These are phyloP conservation scores for Lentinula lateritia DNA, from an alignment of 768 basidiomycete genomes.

Conservation along the genomic window DNA sequence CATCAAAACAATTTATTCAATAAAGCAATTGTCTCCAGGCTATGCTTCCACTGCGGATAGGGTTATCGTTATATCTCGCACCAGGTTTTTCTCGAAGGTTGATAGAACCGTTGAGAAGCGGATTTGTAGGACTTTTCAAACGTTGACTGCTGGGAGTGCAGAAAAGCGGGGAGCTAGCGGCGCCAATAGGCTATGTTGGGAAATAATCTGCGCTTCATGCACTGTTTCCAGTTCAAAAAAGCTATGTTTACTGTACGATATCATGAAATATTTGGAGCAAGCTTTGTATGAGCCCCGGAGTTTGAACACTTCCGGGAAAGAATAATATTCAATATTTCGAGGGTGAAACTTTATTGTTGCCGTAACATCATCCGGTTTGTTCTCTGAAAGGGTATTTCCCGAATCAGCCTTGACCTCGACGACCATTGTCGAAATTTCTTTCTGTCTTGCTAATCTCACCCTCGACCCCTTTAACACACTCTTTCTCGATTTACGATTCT, in stretches of 20 bases:
- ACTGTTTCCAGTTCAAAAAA: no score
- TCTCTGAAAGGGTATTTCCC: background rate
- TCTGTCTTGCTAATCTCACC: background rate
- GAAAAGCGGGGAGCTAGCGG: background rate
- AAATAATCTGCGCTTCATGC: no score
- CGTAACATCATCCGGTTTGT: background rate
- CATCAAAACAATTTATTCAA: background rate
- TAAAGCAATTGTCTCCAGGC: conserved; percentile 39
- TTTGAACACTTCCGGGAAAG: background rate
- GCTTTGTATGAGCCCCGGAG: background rate
- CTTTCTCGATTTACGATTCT: background rate
- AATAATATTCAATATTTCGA: background rate
- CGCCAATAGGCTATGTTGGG: background rate
- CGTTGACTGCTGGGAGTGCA: background rate
- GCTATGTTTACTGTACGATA: background rate
- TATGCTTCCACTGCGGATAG: conserved; percentile 67
- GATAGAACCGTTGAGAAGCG: conserved; percentile 55
- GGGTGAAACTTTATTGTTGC: background rate
- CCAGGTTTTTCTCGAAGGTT: conserved; percentile 65
- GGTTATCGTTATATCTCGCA: conserved; percentile 63
- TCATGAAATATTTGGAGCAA: background rate
- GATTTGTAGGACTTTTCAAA: conserved; percentile 26
- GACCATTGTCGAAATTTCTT: background rate
- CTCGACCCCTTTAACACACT: background rate
- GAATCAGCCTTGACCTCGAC: background rate